Evolutionary conservation across 257 asterid genomes (phyloP).

Genomic region (Plantago ovata): DNA sequence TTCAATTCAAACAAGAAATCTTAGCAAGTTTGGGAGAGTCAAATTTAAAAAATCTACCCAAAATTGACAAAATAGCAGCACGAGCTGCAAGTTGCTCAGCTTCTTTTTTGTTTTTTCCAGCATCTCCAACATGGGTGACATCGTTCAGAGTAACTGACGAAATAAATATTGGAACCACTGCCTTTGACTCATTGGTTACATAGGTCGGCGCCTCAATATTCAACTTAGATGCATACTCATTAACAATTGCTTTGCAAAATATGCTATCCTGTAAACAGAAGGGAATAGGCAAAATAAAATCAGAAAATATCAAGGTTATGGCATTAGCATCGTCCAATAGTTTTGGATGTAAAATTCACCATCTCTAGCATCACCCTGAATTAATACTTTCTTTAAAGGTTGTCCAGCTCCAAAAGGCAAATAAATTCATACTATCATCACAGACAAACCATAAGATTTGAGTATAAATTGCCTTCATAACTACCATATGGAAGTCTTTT

Average conservation of each 20-base stretch:
- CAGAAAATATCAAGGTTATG: not conserved
- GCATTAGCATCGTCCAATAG: not conserved
- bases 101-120: conserved; percentile 51
- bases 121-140: conserved; percentile 36
- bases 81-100: conserved; percentile 74
- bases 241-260: conserved; percentile 2
- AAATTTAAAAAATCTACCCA: conserved; percentile 35
- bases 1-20: conserved; percentile 2
- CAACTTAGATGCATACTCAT: conserved; percentile 46
- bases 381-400: too few species aligned
- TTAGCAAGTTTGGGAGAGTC: not conserved
- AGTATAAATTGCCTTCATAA: too few species aligned
- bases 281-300: not conserved
- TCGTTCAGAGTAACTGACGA: conserved; percentile 40
- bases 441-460: too few species aligned
- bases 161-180: conserved; percentile 32
- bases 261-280: conserved; percentile 6
- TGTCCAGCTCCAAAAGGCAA: too few species aligned
- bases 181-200: conserved; percentile 26
- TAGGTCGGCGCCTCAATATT: conserved; percentile 32
- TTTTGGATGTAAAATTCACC: not conserved
- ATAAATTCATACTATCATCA: too few species aligned
- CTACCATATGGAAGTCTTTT: too few species aligned
- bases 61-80: conserved; percentile 42
- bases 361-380: too few species aligned